Evolutionary conservation across 148 eudicot genomes (phyloP).

Genomic region (Cornus suecica): DNA sequence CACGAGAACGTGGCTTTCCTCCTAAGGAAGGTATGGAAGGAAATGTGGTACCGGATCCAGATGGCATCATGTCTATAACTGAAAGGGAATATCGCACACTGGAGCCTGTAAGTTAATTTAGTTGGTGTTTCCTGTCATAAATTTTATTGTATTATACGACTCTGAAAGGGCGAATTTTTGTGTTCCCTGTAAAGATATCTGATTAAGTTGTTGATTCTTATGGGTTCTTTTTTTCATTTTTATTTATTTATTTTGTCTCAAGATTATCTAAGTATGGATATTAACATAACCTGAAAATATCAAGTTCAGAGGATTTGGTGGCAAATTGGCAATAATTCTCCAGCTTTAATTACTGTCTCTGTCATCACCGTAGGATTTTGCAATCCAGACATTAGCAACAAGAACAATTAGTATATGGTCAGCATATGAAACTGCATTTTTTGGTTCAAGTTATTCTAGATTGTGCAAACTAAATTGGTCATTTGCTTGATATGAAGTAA

Average conservation of each 20-base stretch:
- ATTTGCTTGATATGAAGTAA: too few relatives aligned
- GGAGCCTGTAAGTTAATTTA: slow-evolving; percentile 24
- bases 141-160: not conserved
- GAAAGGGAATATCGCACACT: slow-evolving; percentile 67
- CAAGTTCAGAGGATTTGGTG: not conserved
- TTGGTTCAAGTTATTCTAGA: not conserved
- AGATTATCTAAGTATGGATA: too few relatives aligned
- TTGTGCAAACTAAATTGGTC: not conserved
- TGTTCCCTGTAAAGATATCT: not conserved
- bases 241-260: not conserved
- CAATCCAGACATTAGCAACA: not conserved
- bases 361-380: not conserved
- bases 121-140: not conserved
- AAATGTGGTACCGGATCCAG: slow-evolving; percentile 43
- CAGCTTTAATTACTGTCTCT: not conserved
- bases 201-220: too few relatives aligned
- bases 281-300: too few relatives aligned
- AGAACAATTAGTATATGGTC: not conserved
- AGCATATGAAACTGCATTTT: not conserved
- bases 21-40: slow-evolving; percentile 71
- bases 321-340: not conserved
- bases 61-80: slow-evolving; percentile 70
- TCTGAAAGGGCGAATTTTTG: not conserved
- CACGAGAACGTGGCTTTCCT: slow-evolving; percentile 64
- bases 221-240: not conserved